Percentiles rank a stretch among this genome's conserved stretches.
Evolutionary conservation across 2,329 filamentous ascomycete species (phyloP).

Genomic region (Colletotrichum incanum): DNA sequence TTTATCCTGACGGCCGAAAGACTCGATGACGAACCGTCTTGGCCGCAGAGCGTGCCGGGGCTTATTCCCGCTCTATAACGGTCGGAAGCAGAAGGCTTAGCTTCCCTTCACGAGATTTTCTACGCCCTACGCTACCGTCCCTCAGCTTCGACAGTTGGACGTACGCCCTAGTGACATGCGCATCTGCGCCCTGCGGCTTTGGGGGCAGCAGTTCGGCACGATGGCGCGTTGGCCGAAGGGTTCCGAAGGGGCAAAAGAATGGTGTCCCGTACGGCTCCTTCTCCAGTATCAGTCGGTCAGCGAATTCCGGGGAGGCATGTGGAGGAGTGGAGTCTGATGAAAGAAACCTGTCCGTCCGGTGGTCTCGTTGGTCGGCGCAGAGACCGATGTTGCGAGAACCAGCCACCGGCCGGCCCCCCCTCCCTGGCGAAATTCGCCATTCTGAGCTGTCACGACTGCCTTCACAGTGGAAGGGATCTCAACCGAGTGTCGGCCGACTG

Average conservation of each 20-base stretch:
- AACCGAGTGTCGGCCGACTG: not conserved
- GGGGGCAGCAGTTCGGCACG: conserved; percentile 4
- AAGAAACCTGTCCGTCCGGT: not conserved
- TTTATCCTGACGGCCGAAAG: conserved; percentile 1
- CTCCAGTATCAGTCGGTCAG: not conserved
- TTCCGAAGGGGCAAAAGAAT: not conserved
- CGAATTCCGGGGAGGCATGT: not conserved
- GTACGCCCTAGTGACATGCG: not conserved
- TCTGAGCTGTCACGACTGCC: not conserved
- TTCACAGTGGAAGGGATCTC: not conserved
- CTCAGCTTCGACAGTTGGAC: not conserved
- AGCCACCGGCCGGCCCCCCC: not conserved
- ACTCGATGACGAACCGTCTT: not conserved
- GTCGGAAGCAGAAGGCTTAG: conserved; percentile 11
- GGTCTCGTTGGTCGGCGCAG: not conserved
- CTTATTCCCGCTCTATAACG: conserved; percentile 32
- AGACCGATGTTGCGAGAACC: not conserved
- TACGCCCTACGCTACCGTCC: not conserved
- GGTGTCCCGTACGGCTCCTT: not conserved
- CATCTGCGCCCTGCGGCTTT: not conserved
- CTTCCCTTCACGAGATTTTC: not conserved
- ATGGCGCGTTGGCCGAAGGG: conserved; percentile 15
- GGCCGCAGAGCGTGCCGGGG: not conserved
- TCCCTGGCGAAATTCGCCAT: not conserved
- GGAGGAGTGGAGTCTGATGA: not conserved